Evolutionary conservation across 306 rosid species (phyloP).

Genomic region (Cucurbita pepo): DNA sequence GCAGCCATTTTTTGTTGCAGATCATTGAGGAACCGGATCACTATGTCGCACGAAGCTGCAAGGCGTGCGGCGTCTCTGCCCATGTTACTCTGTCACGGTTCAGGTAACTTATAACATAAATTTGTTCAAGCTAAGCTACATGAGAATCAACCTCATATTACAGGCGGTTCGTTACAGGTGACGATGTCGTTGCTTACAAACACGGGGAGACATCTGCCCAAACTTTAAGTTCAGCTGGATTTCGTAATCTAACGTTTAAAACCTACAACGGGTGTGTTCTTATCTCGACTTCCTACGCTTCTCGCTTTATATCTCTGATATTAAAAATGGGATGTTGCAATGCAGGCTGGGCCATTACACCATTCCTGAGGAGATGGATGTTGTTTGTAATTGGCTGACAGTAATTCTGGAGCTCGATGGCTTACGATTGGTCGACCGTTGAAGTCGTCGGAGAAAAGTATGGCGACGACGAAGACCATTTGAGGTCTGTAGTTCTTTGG

Average conservation of each 20-base stretch:
- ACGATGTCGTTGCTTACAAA: constrained; percentile 64
- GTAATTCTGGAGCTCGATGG: constrained; percentile 61
- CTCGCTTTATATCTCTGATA: constrained; percentile 1
- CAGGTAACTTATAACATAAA: constrained; percentile 29
- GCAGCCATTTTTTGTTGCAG: constrained; percentile 24
- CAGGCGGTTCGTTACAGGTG: constrained; percentile 31
- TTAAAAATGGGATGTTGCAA: neutral
- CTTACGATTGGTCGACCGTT: neutral
- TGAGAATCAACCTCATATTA: too few relatives aligned
- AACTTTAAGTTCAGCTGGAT: constrained; percentile 59
- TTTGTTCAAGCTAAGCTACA: too few relatives aligned
- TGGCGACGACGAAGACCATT: neutral
- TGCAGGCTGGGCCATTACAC: constrained; percentile 92
- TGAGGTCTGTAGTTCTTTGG: constrained; percentile 1
- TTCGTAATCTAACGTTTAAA: constrained; percentile 61
- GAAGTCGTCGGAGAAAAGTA: neutral
- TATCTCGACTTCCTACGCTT: neutral
- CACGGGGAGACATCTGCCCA: constrained; percentile 76
- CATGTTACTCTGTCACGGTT: constrained; percentile 68
- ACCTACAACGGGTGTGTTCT: constrained; percentile 52
- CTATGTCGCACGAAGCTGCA: constrained; percentile 41
- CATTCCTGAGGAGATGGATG: constrained; percentile 80
- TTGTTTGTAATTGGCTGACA: constrained; percentile 73
- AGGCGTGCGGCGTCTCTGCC: constrained; percentile 76
- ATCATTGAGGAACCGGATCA: constrained; percentile 48